Conservation (phyloP, 2,329 filamentous ascomycete genomes). For the Pseudopithomyces maydicus region DNA sequence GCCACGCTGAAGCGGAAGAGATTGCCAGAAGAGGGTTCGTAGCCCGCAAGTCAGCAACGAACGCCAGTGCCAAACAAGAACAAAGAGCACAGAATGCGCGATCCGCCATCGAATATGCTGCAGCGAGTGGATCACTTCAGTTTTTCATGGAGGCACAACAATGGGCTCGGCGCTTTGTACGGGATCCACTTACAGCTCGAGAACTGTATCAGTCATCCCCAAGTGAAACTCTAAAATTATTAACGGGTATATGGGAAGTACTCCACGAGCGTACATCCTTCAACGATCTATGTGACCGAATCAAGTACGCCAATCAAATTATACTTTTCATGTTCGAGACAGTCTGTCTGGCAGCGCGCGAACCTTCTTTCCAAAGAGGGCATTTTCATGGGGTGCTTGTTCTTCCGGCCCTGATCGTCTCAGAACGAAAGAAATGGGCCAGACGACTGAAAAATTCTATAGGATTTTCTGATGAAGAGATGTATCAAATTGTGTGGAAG, state of each 20-base stretch:
- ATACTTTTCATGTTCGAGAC: conserved; percentile 36
- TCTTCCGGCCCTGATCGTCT: conserved; percentile 20
- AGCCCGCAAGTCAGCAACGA: conserved; percentile 26
- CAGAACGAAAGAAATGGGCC: conserved; percentile 18
- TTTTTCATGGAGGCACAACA: conserved; percentile 35
- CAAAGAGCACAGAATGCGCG: conserved; percentile 35
- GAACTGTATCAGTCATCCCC: conserved; percentile 27
- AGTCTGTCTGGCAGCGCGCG: conserved; percentile 29
- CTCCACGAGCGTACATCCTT: background rate
- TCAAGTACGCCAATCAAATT: conserved; percentile 35
- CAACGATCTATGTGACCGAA: conserved; percentile 15
- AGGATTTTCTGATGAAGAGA: conserved; percentile 14
- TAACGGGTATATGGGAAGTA: conserved; percentile 23
- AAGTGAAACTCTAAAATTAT: conserved; percentile 27
- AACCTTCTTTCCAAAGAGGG: conserved; percentile 36
- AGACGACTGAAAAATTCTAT: conserved; percentile 13
- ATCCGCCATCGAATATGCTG: conserved; percentile 33
- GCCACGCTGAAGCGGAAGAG: conserved; percentile 14
- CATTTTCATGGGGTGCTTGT: conserved; percentile 35
- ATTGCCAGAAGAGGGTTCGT: conserved; percentile 19
- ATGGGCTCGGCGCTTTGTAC: conserved; percentile 46
- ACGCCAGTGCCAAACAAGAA: conserved; percentile 27
- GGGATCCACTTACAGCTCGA: conserved; percentile 39
- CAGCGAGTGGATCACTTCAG: conserved; percentile 39
- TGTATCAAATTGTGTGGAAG: conserved; percentile 28